Evolutionary conservation across 495 filamentous ascomycete species (phyloP).

Genomic region (Hypoxylon perforatum): DNA sequence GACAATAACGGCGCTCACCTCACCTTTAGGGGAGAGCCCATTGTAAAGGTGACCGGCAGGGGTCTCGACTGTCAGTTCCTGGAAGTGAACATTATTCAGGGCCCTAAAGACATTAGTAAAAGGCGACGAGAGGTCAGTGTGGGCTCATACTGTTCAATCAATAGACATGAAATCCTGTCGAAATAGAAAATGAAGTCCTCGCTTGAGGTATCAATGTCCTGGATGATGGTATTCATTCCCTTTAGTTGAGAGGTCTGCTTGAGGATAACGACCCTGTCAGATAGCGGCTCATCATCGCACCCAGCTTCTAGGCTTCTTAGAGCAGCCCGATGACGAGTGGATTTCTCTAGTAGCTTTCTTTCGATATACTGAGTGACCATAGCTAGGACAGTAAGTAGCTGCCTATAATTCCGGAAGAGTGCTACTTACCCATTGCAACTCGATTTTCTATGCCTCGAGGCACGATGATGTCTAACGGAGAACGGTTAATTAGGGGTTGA

Average conservation of each 20-base stretch:
- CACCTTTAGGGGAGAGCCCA: conserved; percentile 73
- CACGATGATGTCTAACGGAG: conserved; percentile 82
- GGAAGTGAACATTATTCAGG: conserved; percentile 76
- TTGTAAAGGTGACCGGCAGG: conserved; percentile 72
- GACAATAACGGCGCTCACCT: conserved; percentile 87
- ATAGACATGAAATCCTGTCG: conserved; percentile 82
- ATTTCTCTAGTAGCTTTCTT: conserved; percentile 85
- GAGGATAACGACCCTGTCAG: conserved; percentile 76
- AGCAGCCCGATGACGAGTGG: conserved; percentile 78
- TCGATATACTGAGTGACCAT: conserved; percentile 94
- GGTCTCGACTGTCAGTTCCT: conserved; percentile 69
- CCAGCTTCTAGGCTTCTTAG: conserved; percentile 76
- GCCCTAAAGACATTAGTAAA: conserved; percentile 62
- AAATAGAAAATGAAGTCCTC: conserved; percentile 99
- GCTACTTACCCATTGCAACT: conserved; percentile 81
- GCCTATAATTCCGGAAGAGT: not conserved
- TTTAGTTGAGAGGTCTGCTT: conserved; percentile 78
- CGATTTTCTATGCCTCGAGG: conserved; percentile 92
- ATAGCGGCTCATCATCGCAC: conserved; percentile 75
- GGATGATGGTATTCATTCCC: conserved; percentile 91
- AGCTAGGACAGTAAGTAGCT: conserved; percentile 58
- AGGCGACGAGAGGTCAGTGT: not conserved
- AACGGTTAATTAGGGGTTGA: not conserved
- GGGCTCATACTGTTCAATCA: conserved; percentile 77
- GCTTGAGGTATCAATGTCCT: conserved; percentile 78